Conservation (phyloP, 441 rosid genomes). For the Brassica balearica region DNA sequence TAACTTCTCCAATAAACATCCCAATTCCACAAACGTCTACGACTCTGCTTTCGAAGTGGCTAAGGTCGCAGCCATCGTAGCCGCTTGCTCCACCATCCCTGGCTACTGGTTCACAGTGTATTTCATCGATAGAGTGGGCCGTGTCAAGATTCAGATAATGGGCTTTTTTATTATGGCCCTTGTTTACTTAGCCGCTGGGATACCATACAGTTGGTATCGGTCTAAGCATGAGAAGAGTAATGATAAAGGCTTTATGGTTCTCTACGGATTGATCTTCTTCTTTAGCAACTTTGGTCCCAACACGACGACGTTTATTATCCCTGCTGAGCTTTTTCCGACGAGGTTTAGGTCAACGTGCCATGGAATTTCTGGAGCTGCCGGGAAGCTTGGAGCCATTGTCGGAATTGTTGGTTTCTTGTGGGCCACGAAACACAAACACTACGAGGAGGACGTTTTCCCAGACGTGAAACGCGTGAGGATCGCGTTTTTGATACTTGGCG, state of each 20-base stretch:
- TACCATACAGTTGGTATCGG: slow-evolving; percentile 56
- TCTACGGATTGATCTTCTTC: slow-evolving; percentile 65
- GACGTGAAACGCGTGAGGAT: slow-evolving; percentile 43
- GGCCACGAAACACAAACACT: slow-evolving; percentile 45
- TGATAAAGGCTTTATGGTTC: slow-evolving; percentile 49
- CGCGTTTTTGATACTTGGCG: slow-evolving; percentile 55
- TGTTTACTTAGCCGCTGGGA: slow-evolving; percentile 58
- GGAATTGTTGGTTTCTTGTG: slow-evolving; percentile 63
- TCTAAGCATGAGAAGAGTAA: slow-evolving; percentile 7
- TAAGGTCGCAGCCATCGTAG: slow-evolving; percentile 54
- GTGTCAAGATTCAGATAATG: slow-evolving; percentile 63
- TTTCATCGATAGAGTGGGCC: slow-evolving; percentile 68
- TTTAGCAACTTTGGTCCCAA: slow-evolving; percentile 86
- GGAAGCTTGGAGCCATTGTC: slow-evolving; percentile 75
- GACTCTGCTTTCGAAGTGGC: slow-evolving; percentile 51
- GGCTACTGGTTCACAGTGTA: slow-evolving; percentile 70
- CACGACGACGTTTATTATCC: slow-evolving; percentile 80
- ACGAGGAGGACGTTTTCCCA: neutral
- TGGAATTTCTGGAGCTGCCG: slow-evolving; percentile 73
- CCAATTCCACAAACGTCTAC: slow-evolving; percentile 39
- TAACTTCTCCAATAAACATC: neutral
- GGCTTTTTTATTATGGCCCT: slow-evolving; percentile 70
- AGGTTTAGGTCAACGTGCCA: slow-evolving; percentile 84
- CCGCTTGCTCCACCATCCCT: slow-evolving; percentile 64
- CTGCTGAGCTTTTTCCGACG: slow-evolving; percentile 85